Base-by-base conservation (phyloP, 805 yeast genomes). In the Candida morakotiae region DNA sequence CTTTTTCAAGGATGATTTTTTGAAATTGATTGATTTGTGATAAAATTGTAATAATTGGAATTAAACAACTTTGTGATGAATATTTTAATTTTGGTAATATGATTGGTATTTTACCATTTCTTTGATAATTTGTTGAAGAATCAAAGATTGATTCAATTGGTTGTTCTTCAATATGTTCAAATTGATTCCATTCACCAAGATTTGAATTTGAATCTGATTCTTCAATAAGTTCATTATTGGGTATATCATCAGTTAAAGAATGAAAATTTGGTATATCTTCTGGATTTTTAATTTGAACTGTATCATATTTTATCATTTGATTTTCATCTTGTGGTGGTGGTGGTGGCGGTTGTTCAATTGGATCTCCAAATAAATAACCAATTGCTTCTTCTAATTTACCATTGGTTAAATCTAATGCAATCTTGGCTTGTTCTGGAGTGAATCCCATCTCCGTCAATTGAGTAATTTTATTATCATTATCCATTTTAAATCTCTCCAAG, bases 381-480 rank as follows among this genome's bases (percentile, higher is more conserved):
- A 58, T 51, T 26, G 64, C 64, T 22, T 41, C 46, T 34, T 56
- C 58, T 9, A 53, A 43, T 34, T 60, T 56, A 29, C 51, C 52
- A 24, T 46, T 42, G 21, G 56, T 41, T 16, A 38, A 41, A 30
- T 53, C 36, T 33, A 68, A 51, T 1, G 79, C 79, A 14, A 53
- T 57, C 5, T 43, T 39, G 3, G 73, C 63, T 39, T 63, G 59
- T 16, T 59, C 68, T 18, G 46, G 50, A 32, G 58, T 37, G 52
- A 68, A 62, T 26, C 73, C 74, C 71, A 69, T 67, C 27, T 61
- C 67, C 26, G 50, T 46, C 34, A 58, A 52, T 42, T 49, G 52
- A 9, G 33, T 30, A 26, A 47, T 41, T 34, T 52, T 52, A 17
- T 38, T 38, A n/a, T n/a, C n/a, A 28, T 43, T 45, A 24, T 45